Evolutionary conservation across 352 stramenopile genomes (phyloP).

Genomic region (Globisporangium takayamanum): DNA sequence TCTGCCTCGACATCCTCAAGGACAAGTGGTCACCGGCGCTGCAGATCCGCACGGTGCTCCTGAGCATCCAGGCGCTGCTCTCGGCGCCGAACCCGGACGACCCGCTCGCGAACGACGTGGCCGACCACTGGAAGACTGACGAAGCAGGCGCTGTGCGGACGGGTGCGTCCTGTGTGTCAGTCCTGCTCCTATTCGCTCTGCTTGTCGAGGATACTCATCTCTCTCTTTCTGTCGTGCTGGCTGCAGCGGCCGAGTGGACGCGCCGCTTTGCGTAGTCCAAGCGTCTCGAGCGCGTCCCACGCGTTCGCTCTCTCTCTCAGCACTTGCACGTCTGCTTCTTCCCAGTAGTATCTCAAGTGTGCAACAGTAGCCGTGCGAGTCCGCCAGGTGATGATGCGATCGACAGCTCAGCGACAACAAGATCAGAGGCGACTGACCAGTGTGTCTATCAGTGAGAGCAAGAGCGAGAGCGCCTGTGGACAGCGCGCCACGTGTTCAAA

Average conservation of each 20-base stretch:
- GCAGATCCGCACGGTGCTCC: slow-evolving; percentile 96
- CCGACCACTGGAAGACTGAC: slow-evolving; percentile 97
- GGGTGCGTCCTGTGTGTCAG: slow-evolving; percentile 23
- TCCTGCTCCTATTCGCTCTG: background rate
- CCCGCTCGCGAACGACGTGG: slow-evolving; percentile 95
- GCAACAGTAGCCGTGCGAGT: too few relatives aligned
- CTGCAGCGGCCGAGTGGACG: slow-evolving; percentile 61
- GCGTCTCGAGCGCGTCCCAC: too few relatives aligned
- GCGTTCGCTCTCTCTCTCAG: too few relatives aligned
- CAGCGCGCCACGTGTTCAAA: too few relatives aligned
- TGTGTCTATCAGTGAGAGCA: too few relatives aligned
- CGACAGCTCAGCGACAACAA: too few relatives aligned
- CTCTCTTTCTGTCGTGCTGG: slow-evolving; percentile 2
- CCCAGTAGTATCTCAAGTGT: too few relatives aligned
- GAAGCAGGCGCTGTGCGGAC: slow-evolving; percentile 87
- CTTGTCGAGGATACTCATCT: background rate
- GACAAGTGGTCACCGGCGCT: slow-evolving; percentile 99
- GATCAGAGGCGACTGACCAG: too few relatives aligned
- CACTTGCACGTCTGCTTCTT: too few relatives aligned
- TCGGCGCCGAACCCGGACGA: slow-evolving; percentile 96
- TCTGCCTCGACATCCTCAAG: slow-evolving; percentile 99
- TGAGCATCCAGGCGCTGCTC: slow-evolving; percentile 96
- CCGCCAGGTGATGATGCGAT: too few relatives aligned
- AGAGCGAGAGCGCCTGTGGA: too few relatives aligned
- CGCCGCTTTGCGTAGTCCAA: slow-evolving; percentile 50